These are phyloP conservation scores for Coniochaeta sp. DNA, from an alignment of 2,329 filamentous ascomycete species.

Conservation along the genomic window DNA sequence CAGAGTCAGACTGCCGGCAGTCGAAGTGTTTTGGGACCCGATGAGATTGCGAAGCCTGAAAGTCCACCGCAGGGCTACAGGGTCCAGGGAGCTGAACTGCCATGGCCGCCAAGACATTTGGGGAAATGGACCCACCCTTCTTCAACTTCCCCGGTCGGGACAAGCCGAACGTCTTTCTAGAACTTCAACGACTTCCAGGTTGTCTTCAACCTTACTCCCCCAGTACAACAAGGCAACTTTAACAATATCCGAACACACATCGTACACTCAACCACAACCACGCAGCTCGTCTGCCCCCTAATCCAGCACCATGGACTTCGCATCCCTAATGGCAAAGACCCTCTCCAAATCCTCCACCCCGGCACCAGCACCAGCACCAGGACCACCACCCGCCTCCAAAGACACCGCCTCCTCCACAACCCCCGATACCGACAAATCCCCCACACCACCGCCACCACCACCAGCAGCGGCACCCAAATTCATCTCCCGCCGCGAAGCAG, in stretches of 20 bases:
- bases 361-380: conserved; percentile 12
- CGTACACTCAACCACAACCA: neutral
- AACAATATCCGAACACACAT: neutral
- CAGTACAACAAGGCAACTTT: neutral
- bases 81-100: neutral
- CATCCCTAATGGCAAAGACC: conserved; percentile 84
- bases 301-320: conserved; percentile 75
- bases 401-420: conserved; percentile 7
- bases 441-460: conserved; percentile 16
- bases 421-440: neutral
- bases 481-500: conserved; percentile 75
- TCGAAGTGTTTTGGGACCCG: neutral
- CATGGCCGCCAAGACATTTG: neutral
- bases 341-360: conserved; percentile 67
- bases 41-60: neutral
- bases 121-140: neutral
- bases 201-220: conserved; percentile 3
- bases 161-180: neutral
- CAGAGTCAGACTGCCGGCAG: neutral
- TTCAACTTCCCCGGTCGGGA: neutral
- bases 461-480: conserved; percentile 50
- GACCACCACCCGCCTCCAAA: conserved; percentile 13
- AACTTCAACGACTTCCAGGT: conserved; percentile 5
- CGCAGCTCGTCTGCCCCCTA: too few species aligned
- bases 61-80: neutral